These are phyloP conservation scores for Kodamaea hsintzibuensis DNA, from an alignment of 805 yeast genomes.

Conservation along the genomic window DNA sequence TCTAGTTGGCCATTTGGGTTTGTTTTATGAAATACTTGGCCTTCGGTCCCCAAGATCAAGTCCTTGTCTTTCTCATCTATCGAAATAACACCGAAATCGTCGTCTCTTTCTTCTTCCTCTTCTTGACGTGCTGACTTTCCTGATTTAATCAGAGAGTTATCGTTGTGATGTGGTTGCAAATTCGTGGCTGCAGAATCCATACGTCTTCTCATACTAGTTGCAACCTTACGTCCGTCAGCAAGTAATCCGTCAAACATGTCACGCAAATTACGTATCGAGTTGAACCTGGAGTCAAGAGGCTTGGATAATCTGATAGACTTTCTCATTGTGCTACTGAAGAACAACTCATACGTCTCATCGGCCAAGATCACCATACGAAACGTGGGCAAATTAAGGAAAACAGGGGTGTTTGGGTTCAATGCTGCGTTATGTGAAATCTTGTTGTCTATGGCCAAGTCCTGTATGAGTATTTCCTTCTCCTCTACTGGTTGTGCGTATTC, in stretches of 20 bases:
- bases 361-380: constrained; percentile 94
- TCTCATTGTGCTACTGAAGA: constrained; percentile 70
- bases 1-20: constrained; percentile 8
- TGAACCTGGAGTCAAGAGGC: constrained; percentile 47
- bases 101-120: constrained; percentile 51
- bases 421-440: constrained; percentile 70
- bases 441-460: constrained; percentile 39
- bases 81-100: constrained; percentile 42
- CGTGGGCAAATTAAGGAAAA: constrained; percentile 75
- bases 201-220: constrained; percentile 82
- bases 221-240: constrained; percentile 91
- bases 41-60: constrained; percentile 50
- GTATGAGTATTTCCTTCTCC: constrained; percentile 36
- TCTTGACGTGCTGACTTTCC: constrained; percentile 21
- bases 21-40: constrained; percentile 28
- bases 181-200: constrained; percentile 68
- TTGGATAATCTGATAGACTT: constrained; percentile 66
- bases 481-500: constrained; percentile 82
- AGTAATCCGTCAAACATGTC: constrained; percentile 89
- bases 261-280: constrained; percentile 61
- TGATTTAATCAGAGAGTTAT: constrained; percentile 29
- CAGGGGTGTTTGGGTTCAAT: constrained; percentile 76
- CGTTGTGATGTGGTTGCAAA: constrained; percentile 18
- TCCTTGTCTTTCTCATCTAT: constrained; percentile 48
- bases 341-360: constrained; percentile 86